A percentile compares a stretch with the other conserved stretches of the same genome.
Evolutionary conservation across 345 rosid genomes (phyloP).

Genomic region (Salix caprea): DNA sequence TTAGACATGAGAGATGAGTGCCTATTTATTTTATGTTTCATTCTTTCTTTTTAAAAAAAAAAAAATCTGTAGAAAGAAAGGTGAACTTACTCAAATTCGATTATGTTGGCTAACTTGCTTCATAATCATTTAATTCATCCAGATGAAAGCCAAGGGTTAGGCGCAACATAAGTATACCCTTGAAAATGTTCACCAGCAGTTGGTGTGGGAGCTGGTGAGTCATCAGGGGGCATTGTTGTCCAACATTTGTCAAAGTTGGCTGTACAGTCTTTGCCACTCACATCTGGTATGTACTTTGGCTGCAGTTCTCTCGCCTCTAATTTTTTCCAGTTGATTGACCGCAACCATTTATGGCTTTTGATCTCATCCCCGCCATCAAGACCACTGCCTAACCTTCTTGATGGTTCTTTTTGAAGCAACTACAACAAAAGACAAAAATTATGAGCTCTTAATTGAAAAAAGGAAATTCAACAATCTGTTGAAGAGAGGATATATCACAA

Average conservation of each 20-base stretch:
- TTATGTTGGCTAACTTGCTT: background rate
- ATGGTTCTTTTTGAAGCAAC: conserved; percentile 69
- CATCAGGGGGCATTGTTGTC: conserved; percentile 68
- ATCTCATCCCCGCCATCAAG: conserved; percentile 55
- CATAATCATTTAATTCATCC: conserved; percentile 17
- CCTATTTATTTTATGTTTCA: background rate
- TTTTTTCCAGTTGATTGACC: conserved; percentile 62
- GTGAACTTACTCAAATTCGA: conserved; percentile 8
- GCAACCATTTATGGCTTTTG: conserved; percentile 64
- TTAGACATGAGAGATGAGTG: background rate
- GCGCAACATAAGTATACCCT: conserved; percentile 61
- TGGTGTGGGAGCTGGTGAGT: conserved; percentile 70
- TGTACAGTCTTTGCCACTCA: conserved; percentile 61
- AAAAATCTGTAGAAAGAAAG: background rate
- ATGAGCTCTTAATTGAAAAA: background rate
- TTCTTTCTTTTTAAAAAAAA: background rate
- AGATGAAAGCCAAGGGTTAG: conserved; percentile 68
- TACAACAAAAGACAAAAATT: conserved; percentile 17
- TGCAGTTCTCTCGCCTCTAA: conserved; percentile 52
- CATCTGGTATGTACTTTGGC: conserved; percentile 67
- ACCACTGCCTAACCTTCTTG: conserved; percentile 64
- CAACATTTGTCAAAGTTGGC: conserved; percentile 69
- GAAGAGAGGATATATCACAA: background rate
- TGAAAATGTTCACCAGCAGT: conserved; percentile 62
- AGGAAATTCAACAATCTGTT: background rate